Conservation (phyloP, 1,284 basidiomycete genomes). For the Boletus holoroseus region DNA sequence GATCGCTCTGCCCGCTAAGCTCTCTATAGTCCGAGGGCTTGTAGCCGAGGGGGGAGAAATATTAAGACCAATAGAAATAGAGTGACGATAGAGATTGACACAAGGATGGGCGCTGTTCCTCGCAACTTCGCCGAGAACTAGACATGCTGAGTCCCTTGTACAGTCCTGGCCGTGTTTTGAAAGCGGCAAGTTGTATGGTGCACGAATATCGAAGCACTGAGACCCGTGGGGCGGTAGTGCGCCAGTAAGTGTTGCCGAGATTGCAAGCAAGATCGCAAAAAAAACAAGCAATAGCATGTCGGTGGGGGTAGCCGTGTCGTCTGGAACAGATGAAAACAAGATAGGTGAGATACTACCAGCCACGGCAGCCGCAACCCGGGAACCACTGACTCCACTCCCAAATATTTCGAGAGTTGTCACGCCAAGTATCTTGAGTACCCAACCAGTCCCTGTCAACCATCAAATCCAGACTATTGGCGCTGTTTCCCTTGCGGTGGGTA, state of each 20-base stretch:
- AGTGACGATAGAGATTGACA: constrained; percentile 57
- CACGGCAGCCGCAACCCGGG: neutral
- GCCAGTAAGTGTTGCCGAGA: neutral
- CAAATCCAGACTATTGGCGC: neutral
- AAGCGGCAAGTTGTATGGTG: neutral
- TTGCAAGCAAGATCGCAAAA: neutral
- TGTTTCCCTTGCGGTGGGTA: neutral
- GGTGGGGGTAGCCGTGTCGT: neutral
- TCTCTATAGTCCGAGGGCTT: neutral
- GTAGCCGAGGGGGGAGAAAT: neutral
- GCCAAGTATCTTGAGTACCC: neutral
- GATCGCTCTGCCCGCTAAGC: constrained; percentile 52
- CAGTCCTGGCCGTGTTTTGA: constrained; percentile 48
- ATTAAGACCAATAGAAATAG: constrained; percentile 41
- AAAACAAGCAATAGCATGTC: neutral
- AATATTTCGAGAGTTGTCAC: neutral
- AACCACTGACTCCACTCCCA: neutral
- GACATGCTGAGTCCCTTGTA: constrained; percentile 81
- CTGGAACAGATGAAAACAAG: neutral
- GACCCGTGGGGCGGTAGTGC: constrained; percentile 8
- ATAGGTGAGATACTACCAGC: neutral
- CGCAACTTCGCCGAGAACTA: neutral
- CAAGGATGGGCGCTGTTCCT: constrained; percentile 64
- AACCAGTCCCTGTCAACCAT: neutral
- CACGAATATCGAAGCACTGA: neutral